phyloP scores from a whole-genome alignment of 2,329 filamentous ascomycete species.

The Didymella sp. region DNA sequence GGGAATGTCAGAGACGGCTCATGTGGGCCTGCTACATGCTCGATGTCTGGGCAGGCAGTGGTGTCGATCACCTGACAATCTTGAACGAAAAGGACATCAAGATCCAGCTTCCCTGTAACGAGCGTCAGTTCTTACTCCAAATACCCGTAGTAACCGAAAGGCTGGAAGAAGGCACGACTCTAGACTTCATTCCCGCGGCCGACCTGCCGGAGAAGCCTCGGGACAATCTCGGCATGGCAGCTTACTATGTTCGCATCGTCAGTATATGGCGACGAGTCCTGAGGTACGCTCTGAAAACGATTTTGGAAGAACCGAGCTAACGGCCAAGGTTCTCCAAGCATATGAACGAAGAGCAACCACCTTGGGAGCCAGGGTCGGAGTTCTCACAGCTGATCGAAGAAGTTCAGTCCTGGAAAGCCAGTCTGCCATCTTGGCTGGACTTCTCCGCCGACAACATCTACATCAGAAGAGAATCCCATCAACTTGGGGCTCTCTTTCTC shows the following conservation, averaged over 20 bases:
- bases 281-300: conserved; percentile 23
- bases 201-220: conserved; percentile 39
- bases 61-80: conserved; percentile 44
- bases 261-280: conserved; percentile 44
- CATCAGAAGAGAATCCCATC: conserved; percentile 43
- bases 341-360: conserved; percentile 41
- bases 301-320: neutral
- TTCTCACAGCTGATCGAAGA: conserved; percentile 36
- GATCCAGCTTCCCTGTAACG: conserved; percentile 45
- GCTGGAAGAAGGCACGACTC: conserved; percentile 33
- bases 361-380: conserved; percentile 39
- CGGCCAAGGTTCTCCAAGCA: conserved; percentile 39
- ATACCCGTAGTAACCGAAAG: conserved; percentile 41
- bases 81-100: conserved; percentile 44
- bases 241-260: conserved; percentile 43
- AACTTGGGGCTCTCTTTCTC: conserved; percentile 42
- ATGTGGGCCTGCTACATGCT: conserved; percentile 49
- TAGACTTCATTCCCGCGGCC: conserved; percentile 34
- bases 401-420: conserved; percentile 39
- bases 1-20: conserved; percentile 40
- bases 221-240: conserved; percentile 44
- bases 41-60: conserved; percentile 46
- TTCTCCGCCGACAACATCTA: conserved; percentile 47
- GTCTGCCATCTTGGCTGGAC: conserved; percentile 40
- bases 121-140: conserved; percentile 42